A percentile compares a stretch with the other conserved stretches of the same genome.
Conservation (phyloP, 257 asterid species). For the Nicotiana otophora region DNA sequence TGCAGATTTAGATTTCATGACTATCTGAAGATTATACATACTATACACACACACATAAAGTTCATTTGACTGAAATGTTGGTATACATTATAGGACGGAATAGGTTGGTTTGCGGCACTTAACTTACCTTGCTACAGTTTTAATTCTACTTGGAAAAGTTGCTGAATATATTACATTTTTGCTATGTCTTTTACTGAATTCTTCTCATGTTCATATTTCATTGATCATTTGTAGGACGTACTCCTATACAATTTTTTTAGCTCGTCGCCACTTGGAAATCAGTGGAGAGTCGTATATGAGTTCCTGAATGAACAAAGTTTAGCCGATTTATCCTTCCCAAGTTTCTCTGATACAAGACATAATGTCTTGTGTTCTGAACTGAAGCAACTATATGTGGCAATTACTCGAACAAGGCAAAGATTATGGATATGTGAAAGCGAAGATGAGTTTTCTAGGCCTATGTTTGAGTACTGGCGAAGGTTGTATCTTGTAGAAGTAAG, state of each 20-base stretch:
- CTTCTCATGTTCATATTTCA: neutral
- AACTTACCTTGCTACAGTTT: neutral
- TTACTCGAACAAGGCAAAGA: slow-evolving; percentile 63
- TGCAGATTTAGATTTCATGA: neutral
- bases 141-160: neutral
- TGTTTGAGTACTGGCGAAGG: slow-evolving; percentile 56
- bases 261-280: slow-evolving; percentile 49
- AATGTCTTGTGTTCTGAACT: slow-evolving; percentile 55
- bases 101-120: neutral
- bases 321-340: slow-evolving; percentile 40
- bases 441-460: slow-evolving; percentile 43
- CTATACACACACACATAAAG: neutral
- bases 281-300: slow-evolving; percentile 65
- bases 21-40: neutral
- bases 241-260: slow-evolving; percentile 60
- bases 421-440: slow-evolving; percentile 60
- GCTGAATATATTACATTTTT: neutral
- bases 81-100: too few relatives aligned
- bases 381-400: slow-evolving; percentile 60
- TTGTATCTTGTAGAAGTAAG: slow-evolving; percentile 40
- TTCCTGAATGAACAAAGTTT: slow-evolving; percentile 35
- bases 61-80: neutral
- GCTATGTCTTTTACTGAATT: neutral
- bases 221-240: slow-evolving; percentile 42
- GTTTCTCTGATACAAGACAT: slow-evolving; percentile 44